Conservation (phyloP, 352 stramenopile genomes). For the Globisporangium paroecandrum region DNA sequence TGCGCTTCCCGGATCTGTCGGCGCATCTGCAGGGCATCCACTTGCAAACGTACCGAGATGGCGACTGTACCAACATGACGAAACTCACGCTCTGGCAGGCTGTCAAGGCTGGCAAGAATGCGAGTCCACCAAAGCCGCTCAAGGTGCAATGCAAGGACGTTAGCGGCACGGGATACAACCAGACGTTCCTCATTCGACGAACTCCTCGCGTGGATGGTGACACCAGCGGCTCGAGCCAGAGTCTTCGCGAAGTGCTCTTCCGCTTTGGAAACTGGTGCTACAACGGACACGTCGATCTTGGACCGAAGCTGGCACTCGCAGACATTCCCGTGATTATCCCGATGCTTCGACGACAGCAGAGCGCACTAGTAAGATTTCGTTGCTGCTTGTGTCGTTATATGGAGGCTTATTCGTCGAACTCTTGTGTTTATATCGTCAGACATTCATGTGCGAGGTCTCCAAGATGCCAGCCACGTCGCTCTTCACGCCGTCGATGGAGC, state of each 20-base stretch:
- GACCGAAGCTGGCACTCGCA: conserved; percentile 80
- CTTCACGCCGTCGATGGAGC: conserved; percentile 87
- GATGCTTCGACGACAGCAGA: conserved; percentile 91
- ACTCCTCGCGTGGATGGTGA: conserved; percentile 37
- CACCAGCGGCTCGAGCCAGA: conserved; percentile 20
- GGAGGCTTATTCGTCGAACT: not conserved
- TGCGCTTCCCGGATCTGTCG: conserved; percentile 92
- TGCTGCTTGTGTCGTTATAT: not conserved
- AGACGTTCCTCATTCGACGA: conserved; percentile 82
- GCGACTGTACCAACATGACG: conserved; percentile 85
- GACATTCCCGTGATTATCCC: conserved; percentile 94
- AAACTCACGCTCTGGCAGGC: conserved; percentile 93
- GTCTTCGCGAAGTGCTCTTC: conserved; percentile 91
- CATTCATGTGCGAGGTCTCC: conserved; percentile 91
- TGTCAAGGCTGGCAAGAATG: conserved; percentile 45
- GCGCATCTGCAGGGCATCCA: conserved; percentile 87
- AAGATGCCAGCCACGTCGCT: conserved; percentile 87
- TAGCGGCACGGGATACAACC: conserved; percentile 75
- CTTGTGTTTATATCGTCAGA: conserved; percentile 27
- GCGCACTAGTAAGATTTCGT: conserved; percentile 64
- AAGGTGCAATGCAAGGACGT: conserved; percentile 84
- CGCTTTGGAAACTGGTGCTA: conserved; percentile 96
- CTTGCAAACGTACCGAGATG: conserved; percentile 75
- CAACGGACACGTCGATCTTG: conserved; percentile 90
- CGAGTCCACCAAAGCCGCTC: conserved; percentile 71